A percentile compares a stretch with the other conserved stretches of the same genome.
phyloP scores from a whole-genome alignment of 2,329 filamentous ascomycete genomes.

The Cyclaneusma minus region DNA sequence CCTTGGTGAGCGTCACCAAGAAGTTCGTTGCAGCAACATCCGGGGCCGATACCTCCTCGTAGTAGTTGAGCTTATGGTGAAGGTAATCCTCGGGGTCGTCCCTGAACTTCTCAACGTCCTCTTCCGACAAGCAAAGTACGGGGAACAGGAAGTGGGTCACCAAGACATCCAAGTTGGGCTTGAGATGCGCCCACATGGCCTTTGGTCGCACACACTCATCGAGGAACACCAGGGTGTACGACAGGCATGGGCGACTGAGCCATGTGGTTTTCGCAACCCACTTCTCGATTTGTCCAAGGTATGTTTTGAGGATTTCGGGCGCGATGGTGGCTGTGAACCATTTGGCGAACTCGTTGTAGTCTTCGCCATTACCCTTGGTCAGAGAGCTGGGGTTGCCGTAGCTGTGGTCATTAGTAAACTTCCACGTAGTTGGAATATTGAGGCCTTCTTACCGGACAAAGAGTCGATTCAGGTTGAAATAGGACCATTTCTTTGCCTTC shows the following conservation, averaged over 20 bases:
- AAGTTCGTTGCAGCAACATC: conserved; percentile 96
- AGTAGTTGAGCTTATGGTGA: conserved; percentile 93
- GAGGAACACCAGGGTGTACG: conserved; percentile 85
- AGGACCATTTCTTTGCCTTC: conserved; percentile 99
- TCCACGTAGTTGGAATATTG: conserved; percentile 1
- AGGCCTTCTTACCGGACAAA: conserved; percentile 79
- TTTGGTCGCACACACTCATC: conserved; percentile 97
- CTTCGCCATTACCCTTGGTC: conserved; percentile 57
- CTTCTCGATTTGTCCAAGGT: conserved; percentile 87
- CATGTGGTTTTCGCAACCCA: conserved; percentile 92
- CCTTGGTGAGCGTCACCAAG: conserved; percentile 85
- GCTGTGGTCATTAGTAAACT: conserved; percentile 26
- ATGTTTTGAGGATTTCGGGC: conserved; percentile 90
- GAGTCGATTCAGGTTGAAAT: conserved; percentile 90
- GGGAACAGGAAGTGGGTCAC: conserved; percentile 94
- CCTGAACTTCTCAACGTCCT: conserved; percentile 87
- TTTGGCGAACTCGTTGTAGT: conserved; percentile 72
- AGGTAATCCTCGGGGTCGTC: conserved; percentile 93
- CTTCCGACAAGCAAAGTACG: conserved; percentile 78
- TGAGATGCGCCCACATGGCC: conserved; percentile 88
- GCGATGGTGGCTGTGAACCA: conserved; percentile 84
- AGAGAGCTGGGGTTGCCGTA: conserved; percentile 78
- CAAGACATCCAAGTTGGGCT: conserved; percentile 82
- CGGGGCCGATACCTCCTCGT: conserved; percentile 88
- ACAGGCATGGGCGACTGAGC: conserved; percentile 87